These are phyloP conservation scores for Sergeia podlipaevii DNA, from an alignment of 208 protist genomes.

Conservation along the genomic window DNA sequence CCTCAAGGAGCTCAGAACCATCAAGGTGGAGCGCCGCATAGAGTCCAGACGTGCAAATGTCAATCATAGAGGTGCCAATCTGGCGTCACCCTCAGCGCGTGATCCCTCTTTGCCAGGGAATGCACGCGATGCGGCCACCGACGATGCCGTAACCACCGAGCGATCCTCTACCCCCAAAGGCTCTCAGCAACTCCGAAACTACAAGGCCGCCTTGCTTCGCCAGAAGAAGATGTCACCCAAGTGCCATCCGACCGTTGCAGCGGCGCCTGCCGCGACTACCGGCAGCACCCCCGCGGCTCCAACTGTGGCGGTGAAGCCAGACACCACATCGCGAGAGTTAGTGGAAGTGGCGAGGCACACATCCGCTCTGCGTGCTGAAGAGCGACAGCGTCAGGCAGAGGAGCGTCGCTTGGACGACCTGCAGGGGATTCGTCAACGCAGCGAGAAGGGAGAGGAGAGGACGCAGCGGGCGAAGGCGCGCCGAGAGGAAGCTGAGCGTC, in stretches of 20 bases:
- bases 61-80: slow-evolving; percentile 17
- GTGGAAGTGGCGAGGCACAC: slow-evolving; percentile 66
- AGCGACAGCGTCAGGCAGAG: slow-evolving; percentile 81
- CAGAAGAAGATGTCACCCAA: slow-evolving; percentile 54
- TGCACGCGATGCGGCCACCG: slow-evolving; percentile 6
- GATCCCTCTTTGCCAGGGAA: slow-evolving; percentile 6
- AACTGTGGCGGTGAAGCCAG: neutral
- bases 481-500: slow-evolving; percentile 60
- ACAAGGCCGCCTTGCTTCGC: slow-evolving; percentile 18
- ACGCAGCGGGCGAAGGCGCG: slow-evolving; percentile 49
- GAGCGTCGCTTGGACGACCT: slow-evolving; percentile 66
- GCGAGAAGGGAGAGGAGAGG: slow-evolving; percentile 45
- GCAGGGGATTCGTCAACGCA: slow-evolving; percentile 66
- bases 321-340: slow-evolving; percentile 27
- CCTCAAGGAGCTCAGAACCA: slow-evolving; percentile 45
- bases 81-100: slow-evolving; percentile 8
- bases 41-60: slow-evolving; percentile 34
- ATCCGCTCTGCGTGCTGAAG: slow-evolving; percentile 68
- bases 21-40: slow-evolving; percentile 59
- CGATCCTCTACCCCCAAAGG: slow-evolving; percentile 5
- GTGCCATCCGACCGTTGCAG: too few relatives aligned
- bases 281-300: too few relatives aligned
- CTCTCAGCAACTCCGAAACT: slow-evolving; percentile 7
- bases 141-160: neutral
- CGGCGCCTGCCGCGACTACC: too few relatives aligned